phyloP scores from a whole-genome alignment of 352 stramenopile species.

The Phytophthora ohioensis region DNA sequence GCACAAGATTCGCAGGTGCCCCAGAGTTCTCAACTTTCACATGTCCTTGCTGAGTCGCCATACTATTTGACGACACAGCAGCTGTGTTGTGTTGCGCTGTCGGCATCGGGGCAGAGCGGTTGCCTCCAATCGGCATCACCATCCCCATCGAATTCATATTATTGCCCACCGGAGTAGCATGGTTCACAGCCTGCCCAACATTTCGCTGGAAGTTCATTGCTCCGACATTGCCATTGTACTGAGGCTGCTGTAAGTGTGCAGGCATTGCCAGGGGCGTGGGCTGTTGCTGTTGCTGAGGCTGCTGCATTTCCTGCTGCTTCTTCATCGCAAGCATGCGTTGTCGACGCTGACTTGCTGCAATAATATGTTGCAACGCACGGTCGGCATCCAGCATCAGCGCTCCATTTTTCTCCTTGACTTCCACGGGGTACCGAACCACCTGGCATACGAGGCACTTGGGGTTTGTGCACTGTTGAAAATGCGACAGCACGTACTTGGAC shows the following conservation, averaged over 20 bases:
- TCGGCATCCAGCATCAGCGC: conserved; percentile 86
- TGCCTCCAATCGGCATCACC: conserved; percentile 40
- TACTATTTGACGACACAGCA: conserved; percentile 15
- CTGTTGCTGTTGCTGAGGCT: conserved; percentile 25
- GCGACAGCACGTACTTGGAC: conserved; percentile 98
- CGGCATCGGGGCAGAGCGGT: conserved; percentile 12
- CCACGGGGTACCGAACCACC: conserved; percentile 97
- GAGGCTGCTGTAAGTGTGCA: conserved; percentile 40
- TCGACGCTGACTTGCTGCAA: conserved; percentile 70
- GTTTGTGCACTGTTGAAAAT: conserved; percentile 99
- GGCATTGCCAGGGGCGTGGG: conserved; percentile 37
- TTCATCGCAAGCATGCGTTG: conserved; percentile 58
- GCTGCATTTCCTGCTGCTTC: conserved; percentile 48
- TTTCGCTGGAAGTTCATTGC: conserved; percentile 35
- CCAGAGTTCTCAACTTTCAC: conserved; percentile 35
- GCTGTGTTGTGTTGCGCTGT: conserved; percentile 16
- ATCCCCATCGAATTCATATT: conserved; percentile 39
- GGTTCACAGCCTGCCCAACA: conserved; percentile 17
- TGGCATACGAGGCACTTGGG: conserved; percentile 97
- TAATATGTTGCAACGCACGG: conserved; percentile 81
- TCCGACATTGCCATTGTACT: conserved; percentile 24
- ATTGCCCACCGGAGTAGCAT: conserved; percentile 2
- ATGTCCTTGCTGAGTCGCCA: conserved; percentile 28
- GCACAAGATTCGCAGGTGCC: conserved; percentile 55
- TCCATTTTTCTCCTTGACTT: conserved; percentile 93